phyloP scores from a whole-genome alignment of 805 yeast species.

The Ogataea populi-albae region DNA sequence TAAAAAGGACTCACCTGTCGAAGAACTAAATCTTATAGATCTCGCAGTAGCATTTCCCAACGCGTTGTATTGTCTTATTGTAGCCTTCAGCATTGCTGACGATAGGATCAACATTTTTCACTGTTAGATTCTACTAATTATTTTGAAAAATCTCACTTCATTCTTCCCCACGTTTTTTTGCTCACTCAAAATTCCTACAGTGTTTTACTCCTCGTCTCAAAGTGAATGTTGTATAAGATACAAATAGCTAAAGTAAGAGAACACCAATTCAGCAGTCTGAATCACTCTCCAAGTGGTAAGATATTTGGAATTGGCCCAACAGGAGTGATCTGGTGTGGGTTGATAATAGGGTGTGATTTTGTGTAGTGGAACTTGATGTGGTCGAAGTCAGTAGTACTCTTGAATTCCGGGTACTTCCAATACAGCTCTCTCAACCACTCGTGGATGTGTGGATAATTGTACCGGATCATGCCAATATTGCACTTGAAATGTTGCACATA shows the following conservation, averaged over 20 bases:
- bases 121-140: too few relatives aligned
- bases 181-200: too few relatives aligned
- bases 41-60: too few relatives aligned
- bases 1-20: not conserved
- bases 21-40: not conserved
- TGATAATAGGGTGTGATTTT: constrained; percentile 74
- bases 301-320: constrained; percentile 84
- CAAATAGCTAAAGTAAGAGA: too few relatives aligned
- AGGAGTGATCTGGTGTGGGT: constrained; percentile 83
- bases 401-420: constrained; percentile 69
- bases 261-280: too few relatives aligned
- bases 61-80: too few relatives aligned
- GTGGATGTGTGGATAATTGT: constrained; percentile 73
- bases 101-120: too few relatives aligned
- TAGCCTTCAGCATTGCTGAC: too few relatives aligned
- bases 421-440: constrained; percentile 80
- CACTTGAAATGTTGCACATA: constrained; percentile 96
- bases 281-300: constrained; percentile 38
- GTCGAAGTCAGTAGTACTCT: constrained; percentile 76
- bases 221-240: too few relatives aligned
- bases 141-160: too few relatives aligned
- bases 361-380: constrained; percentile 93
- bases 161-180: too few relatives aligned
- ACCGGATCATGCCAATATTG: constrained; percentile 76
- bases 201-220: too few relatives aligned